Percentiles rank a stretch among this genome's conserved stretches.
Evolutionary conservation across 1,284 basidiomycete species (phyloP).

Genomic region (Ustilago sp.): DNA sequence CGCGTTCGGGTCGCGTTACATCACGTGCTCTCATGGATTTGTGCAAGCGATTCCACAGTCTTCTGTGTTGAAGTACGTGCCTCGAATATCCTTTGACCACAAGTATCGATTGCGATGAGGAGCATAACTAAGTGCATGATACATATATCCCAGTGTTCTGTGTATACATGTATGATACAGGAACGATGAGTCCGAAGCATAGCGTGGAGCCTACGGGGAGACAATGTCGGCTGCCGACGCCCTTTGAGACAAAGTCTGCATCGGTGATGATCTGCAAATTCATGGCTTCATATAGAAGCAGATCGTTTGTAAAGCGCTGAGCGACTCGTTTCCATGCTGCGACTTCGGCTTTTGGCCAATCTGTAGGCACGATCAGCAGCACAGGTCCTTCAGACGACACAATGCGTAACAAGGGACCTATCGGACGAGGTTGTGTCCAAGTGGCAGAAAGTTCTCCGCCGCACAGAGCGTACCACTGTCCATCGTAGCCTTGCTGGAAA

Average conservation of each 20-base stretch:
- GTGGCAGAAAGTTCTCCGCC: neutral
- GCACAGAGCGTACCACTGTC: neutral
- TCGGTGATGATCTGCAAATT: constrained; percentile 47
- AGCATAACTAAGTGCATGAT: too few relatives aligned
- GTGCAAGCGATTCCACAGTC: too few relatives aligned
- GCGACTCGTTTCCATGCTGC: constrained; percentile 29
- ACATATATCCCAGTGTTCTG: too few relatives aligned
- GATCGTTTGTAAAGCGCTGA: constrained; percentile 34
- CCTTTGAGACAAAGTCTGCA: constrained; percentile 7
- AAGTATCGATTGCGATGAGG: too few relatives aligned
- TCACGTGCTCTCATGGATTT: constrained; percentile 24
- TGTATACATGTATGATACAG: too few relatives aligned
- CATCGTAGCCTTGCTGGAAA: constrained; percentile 8
- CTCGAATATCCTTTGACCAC: neutral
- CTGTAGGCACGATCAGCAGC: constrained; percentile 35
- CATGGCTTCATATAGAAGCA: constrained; percentile 42
- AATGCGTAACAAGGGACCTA: constrained; percentile 41
- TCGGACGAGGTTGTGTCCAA: constrained; percentile 14
- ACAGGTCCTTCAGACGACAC: constrained; percentile 35
- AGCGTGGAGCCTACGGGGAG: too few relatives aligned
- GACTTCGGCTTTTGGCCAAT: constrained; percentile 6
- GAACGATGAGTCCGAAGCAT: too few relatives aligned
- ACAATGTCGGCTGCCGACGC: too few relatives aligned
- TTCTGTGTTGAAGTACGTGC: too few relatives aligned
- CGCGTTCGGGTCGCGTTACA: constrained; percentile 22